Conservation (phyloP, 768 basidiomycete genomes). For the Leccinum obscurum region DNA sequence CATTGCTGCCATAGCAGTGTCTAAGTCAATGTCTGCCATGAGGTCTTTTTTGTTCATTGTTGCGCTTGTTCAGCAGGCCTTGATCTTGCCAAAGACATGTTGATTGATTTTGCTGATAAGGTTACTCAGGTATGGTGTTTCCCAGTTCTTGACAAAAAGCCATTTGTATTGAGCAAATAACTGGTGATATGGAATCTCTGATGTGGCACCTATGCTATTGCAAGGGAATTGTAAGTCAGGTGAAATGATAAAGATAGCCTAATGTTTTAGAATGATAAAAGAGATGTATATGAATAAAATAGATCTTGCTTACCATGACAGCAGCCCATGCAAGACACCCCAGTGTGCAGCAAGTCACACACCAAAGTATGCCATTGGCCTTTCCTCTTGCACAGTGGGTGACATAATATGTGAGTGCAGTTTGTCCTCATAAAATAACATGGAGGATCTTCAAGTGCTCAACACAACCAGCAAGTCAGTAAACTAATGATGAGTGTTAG, state of each 20-base stretch:
- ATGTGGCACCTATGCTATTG: background rate
- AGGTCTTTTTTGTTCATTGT: background rate
- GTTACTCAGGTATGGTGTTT: background rate
- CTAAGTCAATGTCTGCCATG: background rate
- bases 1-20: background rate
- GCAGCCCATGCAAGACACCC: background rate
- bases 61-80: background rate
- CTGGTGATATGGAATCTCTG: background rate
- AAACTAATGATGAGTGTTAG: background rate
- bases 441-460: background rate
- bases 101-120: background rate
- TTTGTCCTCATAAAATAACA: background rate
- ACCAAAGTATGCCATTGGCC: background rate
- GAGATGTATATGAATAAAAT: too few species aligned
- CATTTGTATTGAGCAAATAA: background rate
- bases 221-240: background rate
- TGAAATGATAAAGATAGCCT: background rate
- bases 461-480: background rate
- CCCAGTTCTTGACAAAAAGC: background rate
- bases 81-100: background rate
- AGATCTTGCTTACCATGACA: background rate
- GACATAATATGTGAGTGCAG: background rate
- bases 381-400: background rate
- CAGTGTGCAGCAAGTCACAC: background rate
- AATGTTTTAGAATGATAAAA: background rate